Evolutionary conservation across 2,329 filamentous ascomycete species (phyloP).

Genomic region (Hansfordia pulvinata): DNA sequence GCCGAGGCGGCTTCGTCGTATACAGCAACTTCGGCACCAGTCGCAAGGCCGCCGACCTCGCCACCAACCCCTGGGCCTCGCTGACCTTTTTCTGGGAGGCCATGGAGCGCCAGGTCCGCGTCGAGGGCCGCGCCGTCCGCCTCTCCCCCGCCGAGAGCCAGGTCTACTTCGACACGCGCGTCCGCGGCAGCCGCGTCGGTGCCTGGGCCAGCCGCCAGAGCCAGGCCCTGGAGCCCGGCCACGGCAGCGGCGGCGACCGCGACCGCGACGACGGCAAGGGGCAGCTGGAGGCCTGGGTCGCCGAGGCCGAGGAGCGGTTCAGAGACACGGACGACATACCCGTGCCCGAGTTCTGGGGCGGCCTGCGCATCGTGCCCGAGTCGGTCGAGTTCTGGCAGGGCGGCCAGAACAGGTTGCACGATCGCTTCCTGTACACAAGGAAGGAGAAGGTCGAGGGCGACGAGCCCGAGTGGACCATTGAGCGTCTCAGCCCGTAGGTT

Average conservation of each 20-base stretch:
- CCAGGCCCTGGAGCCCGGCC: conserved; percentile 44
- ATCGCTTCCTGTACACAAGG: conserved; percentile 77
- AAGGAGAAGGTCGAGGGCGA: conserved; percentile 26
- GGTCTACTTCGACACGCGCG: conserved; percentile 51
- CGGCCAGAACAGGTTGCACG: conserved; percentile 76
- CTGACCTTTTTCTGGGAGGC: conserved; percentile 86
- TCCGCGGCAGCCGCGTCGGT: conserved; percentile 71
- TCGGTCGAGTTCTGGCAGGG: conserved; percentile 96
- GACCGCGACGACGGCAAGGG: conserved; percentile 50
- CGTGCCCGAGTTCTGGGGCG: conserved; percentile 90
- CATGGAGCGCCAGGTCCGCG: conserved; percentile 77
- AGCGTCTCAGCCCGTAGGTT: conserved; percentile 69
- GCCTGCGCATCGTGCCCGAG: conserved; percentile 72
- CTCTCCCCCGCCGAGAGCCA: conserved; percentile 59
- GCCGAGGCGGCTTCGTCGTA: conserved; percentile 74
- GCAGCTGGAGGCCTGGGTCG: conserved; percentile 64
- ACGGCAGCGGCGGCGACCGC: conserved; percentile 13
- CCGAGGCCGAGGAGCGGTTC: conserved; percentile 64
- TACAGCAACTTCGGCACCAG: conserved; percentile 88
- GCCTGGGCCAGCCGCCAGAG: conserved; percentile 93
- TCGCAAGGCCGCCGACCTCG: conserved; percentile 53
- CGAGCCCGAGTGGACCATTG: conserved; percentile 47
- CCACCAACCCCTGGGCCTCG: conserved; percentile 61
- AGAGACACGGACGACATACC: conserved; percentile 67
- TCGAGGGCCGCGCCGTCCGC: conserved; percentile 65